A percentile compares a stretch with the other conserved stretches of the same genome.
These are phyloP conservation scores for Lyophyllum atratum DNA, from an alignment of 768 basidiomycete species.

Conservation along the genomic window DNA sequence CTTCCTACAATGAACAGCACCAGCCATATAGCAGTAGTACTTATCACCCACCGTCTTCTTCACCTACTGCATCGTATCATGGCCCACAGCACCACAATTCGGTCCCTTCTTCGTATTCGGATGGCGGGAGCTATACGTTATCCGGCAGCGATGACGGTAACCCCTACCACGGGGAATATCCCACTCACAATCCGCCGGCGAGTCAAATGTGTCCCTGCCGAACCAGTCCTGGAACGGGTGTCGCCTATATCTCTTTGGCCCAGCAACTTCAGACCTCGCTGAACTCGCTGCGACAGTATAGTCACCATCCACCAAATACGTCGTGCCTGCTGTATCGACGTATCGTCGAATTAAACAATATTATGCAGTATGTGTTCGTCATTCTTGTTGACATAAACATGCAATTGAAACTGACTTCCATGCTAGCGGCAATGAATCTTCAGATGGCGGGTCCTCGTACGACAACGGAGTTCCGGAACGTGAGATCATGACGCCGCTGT, in stretches of 20 bases:
- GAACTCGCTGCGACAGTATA: conserved; percentile 59
- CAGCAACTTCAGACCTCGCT: conserved; percentile 65
- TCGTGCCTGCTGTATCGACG: conserved; percentile 58
- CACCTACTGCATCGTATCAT: conserved; percentile 29
- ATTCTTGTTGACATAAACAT: not conserved
- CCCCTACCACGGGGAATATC: conserved; percentile 37
- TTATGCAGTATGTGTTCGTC: conserved; percentile 62
- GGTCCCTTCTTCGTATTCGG: conserved; percentile 38
- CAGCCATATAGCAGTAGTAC: conserved; percentile 25
- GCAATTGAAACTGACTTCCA: conserved; percentile 8
- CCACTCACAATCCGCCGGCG: conserved; percentile 32
- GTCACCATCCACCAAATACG: conserved; percentile 54
- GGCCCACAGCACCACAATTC: conserved; percentile 23
- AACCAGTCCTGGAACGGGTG: conserved; percentile 56
- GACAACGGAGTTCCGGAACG: conserved; percentile 65
- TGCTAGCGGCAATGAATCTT: conserved; percentile 51
- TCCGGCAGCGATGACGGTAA: conserved; percentile 42
- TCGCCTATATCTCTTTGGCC: conserved; percentile 60
- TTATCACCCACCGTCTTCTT: conserved; percentile 22
- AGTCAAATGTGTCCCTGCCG: conserved; percentile 62
- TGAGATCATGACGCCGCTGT: conserved; percentile 58
- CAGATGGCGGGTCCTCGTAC: conserved; percentile 50
- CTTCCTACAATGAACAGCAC: conserved; percentile 40
- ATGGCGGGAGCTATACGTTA: conserved; percentile 36
- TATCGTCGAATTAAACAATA: conserved; percentile 59